Evolutionary conservation across 2,329 filamentous ascomycete genomes (phyloP).

Genomic region (Monilinia fructigena): DNA sequence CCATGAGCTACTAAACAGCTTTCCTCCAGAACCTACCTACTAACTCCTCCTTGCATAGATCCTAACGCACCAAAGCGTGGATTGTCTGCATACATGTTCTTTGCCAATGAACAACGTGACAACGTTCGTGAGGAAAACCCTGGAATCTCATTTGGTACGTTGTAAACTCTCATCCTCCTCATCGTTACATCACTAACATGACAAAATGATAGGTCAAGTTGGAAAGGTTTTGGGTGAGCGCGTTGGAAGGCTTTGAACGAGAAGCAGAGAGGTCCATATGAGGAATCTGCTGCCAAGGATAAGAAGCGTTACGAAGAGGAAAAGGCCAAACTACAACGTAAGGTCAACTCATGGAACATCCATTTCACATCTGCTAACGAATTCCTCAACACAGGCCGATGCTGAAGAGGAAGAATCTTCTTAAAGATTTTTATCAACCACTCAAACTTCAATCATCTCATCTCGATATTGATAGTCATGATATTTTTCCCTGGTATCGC

Average conservation of each 20-base stretch:
- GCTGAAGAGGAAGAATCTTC: conserved; percentile 55
- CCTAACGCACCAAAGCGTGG: conserved; percentile 96
- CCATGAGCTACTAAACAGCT: background rate
- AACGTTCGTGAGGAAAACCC: conserved; percentile 98
- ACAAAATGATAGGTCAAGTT: conserved; percentile 67
- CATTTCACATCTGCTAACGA: conserved; percentile 38
- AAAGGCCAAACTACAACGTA: conserved; percentile 92
- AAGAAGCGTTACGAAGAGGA: conserved; percentile 99
- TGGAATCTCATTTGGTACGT: conserved; percentile 88
- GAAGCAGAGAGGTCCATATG: conserved; percentile 89
- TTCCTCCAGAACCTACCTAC: conserved; percentile 25
- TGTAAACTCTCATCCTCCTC: background rate
- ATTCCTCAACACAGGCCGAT: conserved; percentile 48
- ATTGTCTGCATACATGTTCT: conserved; percentile 99
- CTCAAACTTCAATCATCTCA: conserved; percentile 26
- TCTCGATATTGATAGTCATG: conserved; percentile 28
- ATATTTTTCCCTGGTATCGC: conserved; percentile 12
- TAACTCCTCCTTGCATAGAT: conserved; percentile 55
- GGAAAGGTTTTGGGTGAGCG: conserved; percentile 96
- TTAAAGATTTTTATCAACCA: conserved; percentile 31
- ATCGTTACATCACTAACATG: conserved; percentile 25
- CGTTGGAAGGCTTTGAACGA: conserved; percentile 97
- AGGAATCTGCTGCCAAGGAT: conserved; percentile 92
- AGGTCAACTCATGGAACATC: conserved; percentile 44
- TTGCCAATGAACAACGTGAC: conserved; percentile 98